Percentiles rank a stretch among this genome's conserved stretches.
Conservation (phyloP, 257 asterid species). For the Solanum neorickii region DNA sequence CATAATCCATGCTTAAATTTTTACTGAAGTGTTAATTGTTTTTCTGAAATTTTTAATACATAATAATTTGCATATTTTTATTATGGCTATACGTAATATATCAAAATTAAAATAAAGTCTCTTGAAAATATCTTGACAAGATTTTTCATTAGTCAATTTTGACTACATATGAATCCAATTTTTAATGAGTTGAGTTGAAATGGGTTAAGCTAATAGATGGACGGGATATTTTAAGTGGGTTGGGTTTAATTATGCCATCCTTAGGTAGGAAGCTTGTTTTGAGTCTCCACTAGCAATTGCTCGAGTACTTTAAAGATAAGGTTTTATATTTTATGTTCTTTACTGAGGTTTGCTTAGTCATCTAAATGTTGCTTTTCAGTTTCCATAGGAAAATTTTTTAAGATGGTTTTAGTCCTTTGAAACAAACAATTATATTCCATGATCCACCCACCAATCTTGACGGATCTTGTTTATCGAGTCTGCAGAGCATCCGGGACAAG, state of each 20-base stretch:
- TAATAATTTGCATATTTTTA: too few relatives aligned
- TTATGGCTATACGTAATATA: not conserved
- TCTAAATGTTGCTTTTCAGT: not conserved
- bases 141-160: too few relatives aligned
- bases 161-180: too few relatives aligned
- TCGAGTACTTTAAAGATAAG: not conserved
- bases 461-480: slow-evolving; percentile 34
- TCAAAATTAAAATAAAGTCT: too few relatives aligned
- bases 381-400: not conserved
- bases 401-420: not conserved
- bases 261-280: not conserved
- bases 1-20: not conserved
- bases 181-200: not conserved
- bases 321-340: not conserved
- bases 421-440: not conserved
- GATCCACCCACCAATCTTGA: slow-evolving; percentile 25
- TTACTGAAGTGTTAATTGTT: too few relatives aligned
- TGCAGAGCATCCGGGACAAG: slow-evolving; percentile 45
- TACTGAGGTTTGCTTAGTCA: not conserved
- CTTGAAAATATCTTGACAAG: too few relatives aligned
- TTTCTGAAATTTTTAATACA: too few relatives aligned
- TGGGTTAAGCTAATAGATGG: not conserved
- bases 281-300: not conserved
- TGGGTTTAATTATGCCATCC: not conserved
- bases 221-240: not conserved